Conservation (phyloP, 257 asterid species). For the Ilex asprella region DNA sequence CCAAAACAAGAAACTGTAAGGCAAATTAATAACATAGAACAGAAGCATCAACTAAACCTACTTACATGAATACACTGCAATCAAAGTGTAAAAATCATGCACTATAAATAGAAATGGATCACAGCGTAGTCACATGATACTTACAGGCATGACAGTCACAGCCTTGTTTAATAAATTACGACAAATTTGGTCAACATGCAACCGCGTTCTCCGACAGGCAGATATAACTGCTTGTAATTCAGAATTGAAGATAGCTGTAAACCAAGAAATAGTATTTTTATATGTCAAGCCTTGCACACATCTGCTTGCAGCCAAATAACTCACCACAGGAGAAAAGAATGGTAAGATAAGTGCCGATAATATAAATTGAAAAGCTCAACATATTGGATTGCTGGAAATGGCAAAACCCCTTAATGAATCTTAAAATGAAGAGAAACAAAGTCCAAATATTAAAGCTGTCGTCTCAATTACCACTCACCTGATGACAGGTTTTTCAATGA, state of each 20-base stretch:
- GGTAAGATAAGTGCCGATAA: no score
- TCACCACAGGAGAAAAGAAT: no score
- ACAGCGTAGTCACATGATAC: conserved; percentile 10
- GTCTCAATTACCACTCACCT: conserved; percentile 33
- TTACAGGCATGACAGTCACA: conserved; percentile 61
- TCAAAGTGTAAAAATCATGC: no score
- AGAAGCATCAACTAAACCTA: no score
- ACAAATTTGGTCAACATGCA: conserved; percentile 53
- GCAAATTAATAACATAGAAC: no score
- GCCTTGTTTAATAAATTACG: conserved; percentile 40
- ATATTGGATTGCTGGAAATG: not conserved
- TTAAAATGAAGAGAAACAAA: not conserved
- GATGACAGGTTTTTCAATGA: conserved; percentile 45
- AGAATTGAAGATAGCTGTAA: conserved; percentile 53
- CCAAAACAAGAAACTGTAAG: no score
- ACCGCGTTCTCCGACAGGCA: conserved; percentile 66
- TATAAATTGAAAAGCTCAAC: conserved; percentile 8
- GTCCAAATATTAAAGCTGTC: conserved; percentile 5
- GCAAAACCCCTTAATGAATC: not conserved
- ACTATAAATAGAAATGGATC: no score
- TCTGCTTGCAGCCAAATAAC: no score
- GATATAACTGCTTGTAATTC: conserved; percentile 69
- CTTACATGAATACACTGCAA: no score
- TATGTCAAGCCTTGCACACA: not conserved
- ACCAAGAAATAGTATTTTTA: not conserved